A percentile compares a stretch with the other conserved stretches of the same genome.
phyloP scores from a whole-genome alignment of 441 rosid genomes.

The Populus trichocarpa region DNA sequence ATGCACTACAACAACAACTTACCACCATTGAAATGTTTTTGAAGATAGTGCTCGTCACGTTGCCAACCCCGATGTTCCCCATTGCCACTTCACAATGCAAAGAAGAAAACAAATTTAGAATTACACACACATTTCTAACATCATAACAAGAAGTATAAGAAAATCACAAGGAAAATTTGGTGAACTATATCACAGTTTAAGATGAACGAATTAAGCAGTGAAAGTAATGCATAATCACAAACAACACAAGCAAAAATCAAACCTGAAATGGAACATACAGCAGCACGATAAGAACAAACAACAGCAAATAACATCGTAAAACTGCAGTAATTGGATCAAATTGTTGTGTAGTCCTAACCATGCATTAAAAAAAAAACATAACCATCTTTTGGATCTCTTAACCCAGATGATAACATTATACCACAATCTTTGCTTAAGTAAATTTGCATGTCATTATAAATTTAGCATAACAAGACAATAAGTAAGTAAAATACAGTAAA shows the following conservation, averaged over 20 bases:
- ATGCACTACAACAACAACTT: constrained; percentile 14
- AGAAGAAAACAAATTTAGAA: not conserved
- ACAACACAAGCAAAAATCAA: not conserved
- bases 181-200: not conserved
- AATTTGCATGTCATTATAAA: not conserved
- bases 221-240: not conserved
- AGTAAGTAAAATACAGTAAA: not conserved
- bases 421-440: not conserved
- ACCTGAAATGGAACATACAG: not conserved
- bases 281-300: constrained; percentile 2
- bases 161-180: not conserved
- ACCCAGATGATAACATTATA: constrained; percentile 1
- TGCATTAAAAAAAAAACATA: not conserved
- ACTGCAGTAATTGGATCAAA: constrained; percentile 10
- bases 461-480: not conserved
- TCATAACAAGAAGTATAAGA: not conserved
- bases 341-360: not conserved
- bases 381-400: constrained; percentile 11
- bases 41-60: constrained; percentile 25
- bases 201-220: not conserved
- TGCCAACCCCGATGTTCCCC: constrained; percentile 49
- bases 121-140: not conserved
- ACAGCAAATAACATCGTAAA: not conserved
- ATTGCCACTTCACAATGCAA: constrained; percentile 24
- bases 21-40: constrained; percentile 42